Evolutionary conservation across 805 yeast genomes (phyloP), one percentile per base, ranked within the genome.

Genomic region (Scheffersomyces ergatensis): DNA sequence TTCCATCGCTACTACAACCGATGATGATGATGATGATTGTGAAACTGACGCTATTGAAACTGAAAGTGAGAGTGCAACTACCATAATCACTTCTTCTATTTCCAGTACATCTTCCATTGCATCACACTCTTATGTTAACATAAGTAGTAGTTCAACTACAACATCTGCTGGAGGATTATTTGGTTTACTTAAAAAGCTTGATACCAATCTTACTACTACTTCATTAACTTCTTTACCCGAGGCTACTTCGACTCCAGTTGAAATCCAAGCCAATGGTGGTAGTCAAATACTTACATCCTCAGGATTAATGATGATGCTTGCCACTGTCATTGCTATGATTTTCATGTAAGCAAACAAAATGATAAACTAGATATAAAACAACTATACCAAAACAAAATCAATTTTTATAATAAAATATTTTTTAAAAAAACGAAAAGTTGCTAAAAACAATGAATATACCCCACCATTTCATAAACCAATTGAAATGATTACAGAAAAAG

Each of bases 21-120:
- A 25, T 17, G 34, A 32, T 17, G 40, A 38, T 8, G 39, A 21
- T 26, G 40, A 37, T 13, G 44, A 40, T 5, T n/a, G 18, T 29
- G 32, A 29, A 12, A 29, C 32, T 5, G 32, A 29, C 13, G 18
- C 5, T 9, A 38, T 36, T 15, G 37, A 36, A 17, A 26, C 12
- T 8, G 14, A 8, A 11, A 11, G 5, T 16, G 20, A 15, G n/a
- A 30, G 33, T 30, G 20, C n/a, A n/a, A 15, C 33, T 30, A 7
- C 5, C 16, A 21, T 21, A 7, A 7, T 21, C 24, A 21, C 24
- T 7, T 7, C 9, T 14, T 8, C 19, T 5, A 14, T 6, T 27
- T 15, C 20, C 6, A 15, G 7, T 18, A 17, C 21, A 18, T 5
- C 14, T 17, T 16, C 34, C 4, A 5, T 12, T 18, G 6, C 23